phyloP scores from a whole-genome alignment of 2,329 filamentous ascomycete genomes.

The Fusarium vanettenii region DNA sequence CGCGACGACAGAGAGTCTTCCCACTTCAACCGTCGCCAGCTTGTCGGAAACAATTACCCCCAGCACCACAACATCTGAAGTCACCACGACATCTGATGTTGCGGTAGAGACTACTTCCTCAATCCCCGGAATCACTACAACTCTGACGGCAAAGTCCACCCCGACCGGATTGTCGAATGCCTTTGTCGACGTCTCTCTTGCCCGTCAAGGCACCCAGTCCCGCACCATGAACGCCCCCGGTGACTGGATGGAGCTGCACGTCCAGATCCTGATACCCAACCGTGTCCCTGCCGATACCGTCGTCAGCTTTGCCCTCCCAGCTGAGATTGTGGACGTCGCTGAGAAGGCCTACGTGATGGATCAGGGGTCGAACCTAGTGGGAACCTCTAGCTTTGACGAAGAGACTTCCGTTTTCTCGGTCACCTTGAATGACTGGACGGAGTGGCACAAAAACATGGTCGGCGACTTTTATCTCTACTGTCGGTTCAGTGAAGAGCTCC shows the following conservation, averaged over 20 bases:
- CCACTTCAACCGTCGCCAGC: not conserved
- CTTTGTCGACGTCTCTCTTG: not conserved
- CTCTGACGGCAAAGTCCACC: not conserved
- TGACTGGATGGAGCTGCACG: not conserved
- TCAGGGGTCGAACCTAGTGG: not conserved
- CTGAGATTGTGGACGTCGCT: constrained; percentile 12
- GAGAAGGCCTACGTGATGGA: constrained; percentile 7
- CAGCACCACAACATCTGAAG: not conserved
- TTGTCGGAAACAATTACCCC: not conserved
- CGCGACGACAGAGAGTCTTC: not conserved
- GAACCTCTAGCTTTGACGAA: not conserved
- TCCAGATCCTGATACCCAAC: not conserved
- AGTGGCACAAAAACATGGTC: constrained; percentile 13
- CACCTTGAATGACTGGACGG: not conserved
- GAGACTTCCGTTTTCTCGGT: not conserved
- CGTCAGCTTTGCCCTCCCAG: constrained; percentile 15
- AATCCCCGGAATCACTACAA: not conserved
- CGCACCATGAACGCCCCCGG: not conserved
- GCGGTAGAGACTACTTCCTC: not conserved
- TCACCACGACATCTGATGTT: not conserved
- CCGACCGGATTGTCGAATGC: not conserved
- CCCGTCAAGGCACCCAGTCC: not conserved
- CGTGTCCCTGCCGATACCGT: not conserved
- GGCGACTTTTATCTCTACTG: constrained; percentile 23
- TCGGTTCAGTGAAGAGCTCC: not conserved